Evolutionary conservation across 352 stramenopile species (phyloP).

Genomic region (Globisporangium heterothallicum): DNA sequence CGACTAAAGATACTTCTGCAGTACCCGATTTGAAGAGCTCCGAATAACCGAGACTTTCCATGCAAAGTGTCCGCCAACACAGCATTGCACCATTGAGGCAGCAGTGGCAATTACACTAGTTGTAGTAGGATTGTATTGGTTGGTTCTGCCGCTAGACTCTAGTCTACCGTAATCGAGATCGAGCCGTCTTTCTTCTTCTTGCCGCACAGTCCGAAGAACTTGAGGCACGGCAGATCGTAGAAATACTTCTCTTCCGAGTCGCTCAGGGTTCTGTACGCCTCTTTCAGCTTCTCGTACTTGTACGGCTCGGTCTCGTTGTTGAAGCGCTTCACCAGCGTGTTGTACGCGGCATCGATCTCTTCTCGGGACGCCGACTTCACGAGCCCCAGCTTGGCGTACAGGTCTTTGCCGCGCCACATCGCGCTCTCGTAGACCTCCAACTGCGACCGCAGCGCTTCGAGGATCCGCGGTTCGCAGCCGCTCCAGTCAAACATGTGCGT

Average conservation of each 20-base stretch:
- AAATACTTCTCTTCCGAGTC: constrained; percentile 82
- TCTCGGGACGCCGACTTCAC: constrained; percentile 60
- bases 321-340: constrained; percentile 75
- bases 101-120: too few species aligned
- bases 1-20: constrained; percentile 1
- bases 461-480: constrained; percentile 44
- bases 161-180: constrained; percentile 74
- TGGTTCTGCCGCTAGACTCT: too few species aligned
- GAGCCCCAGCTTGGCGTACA: constrained; percentile 78
- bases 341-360: constrained; percentile 79
- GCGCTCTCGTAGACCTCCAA: constrained; percentile 67
- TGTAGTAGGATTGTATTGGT: too few species aligned
- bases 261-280: constrained; percentile 71
- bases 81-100: too few species aligned
- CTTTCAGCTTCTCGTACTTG: constrained; percentile 80
- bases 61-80: too few species aligned
- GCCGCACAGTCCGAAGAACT: constrained; percentile 77
- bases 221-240: constrained; percentile 81
- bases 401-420: constrained; percentile 75
- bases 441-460: constrained; percentile 52
- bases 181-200: constrained; percentile 76
- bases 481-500: constrained; percentile 73
- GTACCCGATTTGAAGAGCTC: neutral
- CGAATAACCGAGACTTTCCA: too few species aligned
- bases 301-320: constrained; percentile 82